Conservation (phyloP, 129 eudicot genomes). For the Chrysanthemum makinoi region DNA sequence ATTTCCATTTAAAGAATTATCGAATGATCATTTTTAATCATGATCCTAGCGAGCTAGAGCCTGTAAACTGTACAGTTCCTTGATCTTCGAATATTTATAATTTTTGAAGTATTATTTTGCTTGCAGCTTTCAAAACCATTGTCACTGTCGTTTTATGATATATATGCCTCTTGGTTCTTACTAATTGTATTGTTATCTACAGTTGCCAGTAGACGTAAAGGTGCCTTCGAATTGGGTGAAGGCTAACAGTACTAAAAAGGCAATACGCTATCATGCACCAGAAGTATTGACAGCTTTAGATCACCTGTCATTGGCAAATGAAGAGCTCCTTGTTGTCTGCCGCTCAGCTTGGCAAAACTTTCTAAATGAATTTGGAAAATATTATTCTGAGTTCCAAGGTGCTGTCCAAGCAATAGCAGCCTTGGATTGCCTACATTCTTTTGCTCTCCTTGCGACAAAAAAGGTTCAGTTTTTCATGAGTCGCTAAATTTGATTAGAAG, state of each 20-base stretch:
- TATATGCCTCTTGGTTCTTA: conserved; percentile 14
- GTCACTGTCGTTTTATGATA: conserved; percentile 11
- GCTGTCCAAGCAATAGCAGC: conserved; percentile 93
- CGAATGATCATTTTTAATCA: too few relatives aligned
- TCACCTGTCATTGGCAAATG: conserved; percentile 65
- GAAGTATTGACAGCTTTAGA: conserved; percentile 79
- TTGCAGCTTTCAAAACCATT: not conserved
- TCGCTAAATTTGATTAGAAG: not conserved
- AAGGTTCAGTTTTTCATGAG: conserved; percentile 47
- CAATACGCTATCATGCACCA: conserved; percentile 92
- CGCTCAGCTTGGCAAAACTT: conserved; percentile 79
- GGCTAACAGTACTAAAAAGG: conserved; percentile 90
- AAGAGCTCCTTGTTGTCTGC: conserved; percentile 65
- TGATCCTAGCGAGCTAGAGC: too few relatives aligned
- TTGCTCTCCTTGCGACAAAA: conserved; percentile 72
- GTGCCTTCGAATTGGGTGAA: conserved; percentile 94
- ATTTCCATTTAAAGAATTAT: too few relatives aligned
- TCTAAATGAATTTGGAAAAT: conserved; percentile 49
- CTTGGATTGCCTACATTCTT: conserved; percentile 83
- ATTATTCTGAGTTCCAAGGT: conserved; percentile 82
- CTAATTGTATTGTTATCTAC: conserved; percentile 19
- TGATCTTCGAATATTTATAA: not conserved
- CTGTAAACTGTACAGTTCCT: too few relatives aligned
- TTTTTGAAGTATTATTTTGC: not conserved
- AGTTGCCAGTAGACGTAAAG: conserved; percentile 66